These are phyloP conservation scores for Boletus tomentosulus DNA, from an alignment of 768 basidiomycete genomes.

Conservation along the genomic window DNA sequence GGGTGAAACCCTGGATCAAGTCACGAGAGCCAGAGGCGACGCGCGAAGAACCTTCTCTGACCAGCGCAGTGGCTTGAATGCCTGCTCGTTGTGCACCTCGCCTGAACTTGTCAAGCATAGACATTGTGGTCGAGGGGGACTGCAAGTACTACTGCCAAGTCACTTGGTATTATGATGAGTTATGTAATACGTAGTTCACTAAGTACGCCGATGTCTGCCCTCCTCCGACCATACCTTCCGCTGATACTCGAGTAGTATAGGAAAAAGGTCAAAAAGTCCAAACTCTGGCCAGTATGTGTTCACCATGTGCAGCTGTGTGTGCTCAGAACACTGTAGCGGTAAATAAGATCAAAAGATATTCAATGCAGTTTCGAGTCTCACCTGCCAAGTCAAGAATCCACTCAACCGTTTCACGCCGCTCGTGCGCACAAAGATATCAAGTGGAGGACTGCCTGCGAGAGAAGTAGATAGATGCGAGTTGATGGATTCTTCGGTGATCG, in stretches of 20 bases:
- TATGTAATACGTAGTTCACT: constrained; percentile 16
- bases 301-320: constrained; percentile 85
- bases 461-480: constrained; percentile 64
- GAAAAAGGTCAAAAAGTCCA: constrained; percentile 79
- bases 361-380: constrained; percentile 28
- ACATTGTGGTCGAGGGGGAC: constrained; percentile 32
- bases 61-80: constrained; percentile 73
- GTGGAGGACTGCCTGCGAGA: constrained; percentile 63
- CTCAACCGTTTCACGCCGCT: constrained; percentile 65
- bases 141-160: neutral
- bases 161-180: neutral
- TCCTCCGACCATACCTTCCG: constrained; percentile 54
- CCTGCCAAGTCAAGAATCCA: constrained; percentile 97
- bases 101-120: constrained; percentile 77
- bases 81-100: constrained; percentile 79
- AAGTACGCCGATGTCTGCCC: neutral
- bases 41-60: constrained; percentile 60
- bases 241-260: constrained; percentile 87
- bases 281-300: constrained; percentile 92
- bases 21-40: constrained; percentile 72
- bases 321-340: constrained; percentile 59
- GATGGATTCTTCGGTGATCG: constrained; percentile 66
- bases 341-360: neutral
- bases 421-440: constrained; percentile 88
- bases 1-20: constrained; percentile 79